These are phyloP conservation scores for Chaetomiaceae sp. DNA, from an alignment of 2,329 filamentous ascomycete genomes.

Conservation along the genomic window DNA sequence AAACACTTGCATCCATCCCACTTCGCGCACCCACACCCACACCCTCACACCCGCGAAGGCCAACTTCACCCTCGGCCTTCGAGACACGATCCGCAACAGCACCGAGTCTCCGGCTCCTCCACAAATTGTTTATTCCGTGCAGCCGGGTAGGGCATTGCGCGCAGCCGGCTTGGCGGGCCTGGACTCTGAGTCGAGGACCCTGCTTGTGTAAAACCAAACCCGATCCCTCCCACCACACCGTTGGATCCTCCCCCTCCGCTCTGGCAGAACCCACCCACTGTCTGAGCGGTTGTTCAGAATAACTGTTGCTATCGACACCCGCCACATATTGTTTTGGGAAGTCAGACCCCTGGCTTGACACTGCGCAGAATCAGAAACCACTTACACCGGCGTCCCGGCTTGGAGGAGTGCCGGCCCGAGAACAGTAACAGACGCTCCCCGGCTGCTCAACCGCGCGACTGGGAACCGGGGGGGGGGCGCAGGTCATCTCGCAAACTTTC, in stretches of 20 bases:
- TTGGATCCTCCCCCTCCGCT: neutral
- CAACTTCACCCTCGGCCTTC: slow-evolving; percentile 29
- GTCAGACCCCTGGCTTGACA: neutral
- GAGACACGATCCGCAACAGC: slow-evolving; percentile 40
- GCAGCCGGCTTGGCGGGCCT: slow-evolving; percentile 25
- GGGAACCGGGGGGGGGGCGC: slow-evolving; percentile 17
- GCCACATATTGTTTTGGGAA: neutral
- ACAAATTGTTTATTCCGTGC: slow-evolving; percentile 22
- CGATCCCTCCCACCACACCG: slow-evolving; percentile 15
- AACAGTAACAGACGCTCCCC: slow-evolving; percentile 6
- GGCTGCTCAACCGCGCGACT: slow-evolving; percentile 9
- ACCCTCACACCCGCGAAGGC: slow-evolving; percentile 13
- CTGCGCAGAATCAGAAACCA: neutral
- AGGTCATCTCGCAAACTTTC: neutral
- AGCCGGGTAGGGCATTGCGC: slow-evolving; percentile 1
- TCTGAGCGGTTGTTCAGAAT: slow-evolving; percentile 11
- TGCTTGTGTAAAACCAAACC: slow-evolving; percentile 24
- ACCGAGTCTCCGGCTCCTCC: slow-evolving; percentile 18
- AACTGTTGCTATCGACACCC: slow-evolving; percentile 1
- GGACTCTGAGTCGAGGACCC: slow-evolving; percentile 10
- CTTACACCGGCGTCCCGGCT: neutral
- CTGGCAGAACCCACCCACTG: slow-evolving; percentile 12
- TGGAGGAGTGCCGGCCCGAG: neutral
- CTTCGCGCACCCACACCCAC: too few species aligned
- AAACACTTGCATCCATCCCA: slow-evolving; percentile 13